Conservation (phyloP, 371 early-diverging fungal species). For the Mortierella sp. region DNA sequence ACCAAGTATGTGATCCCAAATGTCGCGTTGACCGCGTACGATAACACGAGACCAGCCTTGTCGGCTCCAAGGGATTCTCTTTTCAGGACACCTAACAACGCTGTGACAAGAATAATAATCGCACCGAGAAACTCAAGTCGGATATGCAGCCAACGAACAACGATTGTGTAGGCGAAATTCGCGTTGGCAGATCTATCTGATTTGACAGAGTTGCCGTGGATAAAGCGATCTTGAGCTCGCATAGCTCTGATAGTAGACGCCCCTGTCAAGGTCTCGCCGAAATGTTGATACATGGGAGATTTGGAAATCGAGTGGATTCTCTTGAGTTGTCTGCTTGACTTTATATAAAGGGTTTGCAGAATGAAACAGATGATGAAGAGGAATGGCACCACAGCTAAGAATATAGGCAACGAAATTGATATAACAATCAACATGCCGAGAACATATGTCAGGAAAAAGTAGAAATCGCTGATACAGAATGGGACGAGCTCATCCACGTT, state of each 20-base stretch:
- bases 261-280: conserved; percentile 84
- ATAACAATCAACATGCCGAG: conserved; percentile 74
- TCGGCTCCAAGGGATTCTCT: conserved; percentile 39
- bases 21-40: conserved; percentile 84
- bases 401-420: conserved; percentile 72
- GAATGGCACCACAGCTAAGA: conserved; percentile 69
- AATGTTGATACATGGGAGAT: conserved; percentile 88
- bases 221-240: conserved; percentile 66
- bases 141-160: conserved; percentile 88
- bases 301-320: conserved; percentile 85
- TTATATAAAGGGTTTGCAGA: conserved; percentile 78
- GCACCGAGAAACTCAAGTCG: conserved; percentile 79
- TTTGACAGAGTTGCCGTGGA: conserved; percentile 56
- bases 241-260: conserved; percentile 87
- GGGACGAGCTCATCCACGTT: conserved; percentile 76
- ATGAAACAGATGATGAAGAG: conserved; percentile 69
- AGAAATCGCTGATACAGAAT: conserved; percentile 24
- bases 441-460: conserved; percentile 20
- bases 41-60: conserved; percentile 82
- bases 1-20: conserved; percentile 85
- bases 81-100: conserved; percentile 74
- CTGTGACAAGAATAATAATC: conserved; percentile 73
- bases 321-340: conserved; percentile 81
- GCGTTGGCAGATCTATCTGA: conserved; percentile 54
- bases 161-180: conserved; percentile 69